These are phyloP conservation scores for Penicillium thymicola DNA, from an alignment of 2,329 filamentous ascomycete genomes.

Conservation along the genomic window DNA sequence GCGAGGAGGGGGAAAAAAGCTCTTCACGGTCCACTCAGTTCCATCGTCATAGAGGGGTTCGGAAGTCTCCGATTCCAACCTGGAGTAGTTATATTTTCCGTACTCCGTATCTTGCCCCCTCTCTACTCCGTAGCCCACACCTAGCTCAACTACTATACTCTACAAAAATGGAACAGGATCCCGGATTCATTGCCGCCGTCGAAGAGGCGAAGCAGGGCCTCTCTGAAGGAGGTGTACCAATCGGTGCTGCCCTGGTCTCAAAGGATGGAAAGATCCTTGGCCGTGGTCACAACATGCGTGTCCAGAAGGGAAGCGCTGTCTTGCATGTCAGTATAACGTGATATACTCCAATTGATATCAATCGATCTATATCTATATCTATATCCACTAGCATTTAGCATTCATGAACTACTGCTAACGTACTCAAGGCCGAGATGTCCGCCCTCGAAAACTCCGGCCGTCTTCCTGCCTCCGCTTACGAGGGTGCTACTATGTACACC, in stretches of 20 bases:
- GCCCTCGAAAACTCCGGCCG: constrained; percentile 72
- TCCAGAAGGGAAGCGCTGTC: constrained; percentile 68
- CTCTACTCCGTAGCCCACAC: not conserved
- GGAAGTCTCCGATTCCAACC: constrained; percentile 12
- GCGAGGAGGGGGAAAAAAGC: constrained; percentile 10
- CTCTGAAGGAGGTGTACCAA: constrained; percentile 57
- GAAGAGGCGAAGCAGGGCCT: constrained; percentile 56
- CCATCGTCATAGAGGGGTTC: constrained; percentile 9
- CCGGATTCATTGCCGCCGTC: constrained; percentile 56
- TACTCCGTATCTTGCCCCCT: not conserved
- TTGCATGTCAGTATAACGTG: constrained; percentile 58
- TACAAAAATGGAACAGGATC: constrained; percentile 40
- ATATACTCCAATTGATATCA: not conserved
- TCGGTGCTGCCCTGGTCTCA: constrained; percentile 62
- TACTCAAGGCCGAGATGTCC: constrained; percentile 66
- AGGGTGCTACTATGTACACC: constrained; percentile 77
- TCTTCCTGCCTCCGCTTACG: constrained; percentile 65
- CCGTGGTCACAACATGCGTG: constrained; percentile 70
- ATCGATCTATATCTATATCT: not conserved
- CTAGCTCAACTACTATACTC: not conserved
- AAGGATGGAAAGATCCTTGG: constrained; percentile 68
- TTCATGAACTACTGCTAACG: not conserved
- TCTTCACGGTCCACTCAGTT: constrained; percentile 10
- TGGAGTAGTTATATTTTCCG: constrained; percentile 1
- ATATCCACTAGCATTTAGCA: not conserved